Base-by-base conservation (phyloP, 2,329 filamentous ascomycete species). In the Elsinoe australis region DNA sequence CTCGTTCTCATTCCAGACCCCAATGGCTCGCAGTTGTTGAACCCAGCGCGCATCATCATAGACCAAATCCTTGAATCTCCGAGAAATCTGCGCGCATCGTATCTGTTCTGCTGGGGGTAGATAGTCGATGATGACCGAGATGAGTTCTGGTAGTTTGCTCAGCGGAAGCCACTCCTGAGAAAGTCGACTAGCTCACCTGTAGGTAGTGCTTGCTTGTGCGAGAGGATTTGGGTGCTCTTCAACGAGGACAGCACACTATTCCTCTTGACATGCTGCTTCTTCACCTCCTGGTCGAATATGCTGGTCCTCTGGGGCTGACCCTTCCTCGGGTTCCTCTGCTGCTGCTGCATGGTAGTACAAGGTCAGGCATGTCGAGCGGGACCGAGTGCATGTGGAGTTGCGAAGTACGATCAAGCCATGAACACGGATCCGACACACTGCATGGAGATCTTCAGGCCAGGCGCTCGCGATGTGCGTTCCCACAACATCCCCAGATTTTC, bases 21-120 rank as follows among this genome's bases (percentile, higher is more conserved):
- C 86, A 81, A 98, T 95, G 51, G 76, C 81, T 62, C 85, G 85
- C 48, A 98, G 68, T 54, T 86, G 78, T 54, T 86, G 80, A 31
- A 96, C 85, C 92, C 92, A 98, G 70, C 90, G 78, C 42, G 88
- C 87, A 65, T 98, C 92, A 64, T 98, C 92, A 67, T 96, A 98
- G 2, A 95, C 89, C 89, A 98, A 98, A 68, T 98, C 92, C 62
- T 85, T 83, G 75, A 96, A 79, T 52, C 87, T 85, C 61, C 79
- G 84, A 51, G 87, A 95, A 18, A 85, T 82, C 54, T 83, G 82
- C 35, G 92, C 90, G 62, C 87, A 90, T 56, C 81, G 80, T 63
- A 96, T 78, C 59, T 94, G 82, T 64, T 95, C 90, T 52, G 83
- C 71, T 21, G 95, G 77, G 31, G 87, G 84, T 31, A 96, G 79